Evolutionary conservation across 306 rosid genomes (phyloP).

Genomic region (Alnus rubra): DNA sequence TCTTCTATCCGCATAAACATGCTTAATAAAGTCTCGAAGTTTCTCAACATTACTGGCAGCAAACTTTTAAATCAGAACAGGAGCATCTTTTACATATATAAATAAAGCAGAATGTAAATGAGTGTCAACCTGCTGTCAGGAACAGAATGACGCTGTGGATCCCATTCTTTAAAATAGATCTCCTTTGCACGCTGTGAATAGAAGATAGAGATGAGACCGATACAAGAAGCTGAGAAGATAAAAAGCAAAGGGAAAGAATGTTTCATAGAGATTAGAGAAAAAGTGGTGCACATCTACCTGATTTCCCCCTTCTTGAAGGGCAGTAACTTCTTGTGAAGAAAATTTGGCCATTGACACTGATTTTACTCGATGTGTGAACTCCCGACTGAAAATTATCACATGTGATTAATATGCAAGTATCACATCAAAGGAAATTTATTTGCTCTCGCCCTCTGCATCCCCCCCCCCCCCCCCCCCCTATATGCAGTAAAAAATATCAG

Average conservation of each 20-base stretch:
- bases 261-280: slow-evolving; percentile 15
- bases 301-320: slow-evolving; percentile 97
- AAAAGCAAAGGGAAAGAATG: slow-evolving; percentile 21
- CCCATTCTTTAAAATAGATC: slow-evolving; percentile 88
- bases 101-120: slow-evolving; percentile 13
- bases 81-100: slow-evolving; percentile 10
- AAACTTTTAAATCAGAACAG: slow-evolving; percentile 46
- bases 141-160: slow-evolving; percentile 72
- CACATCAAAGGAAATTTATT: slow-evolving; percentile 17
- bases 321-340: slow-evolving; percentile 87
- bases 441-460: background rate
- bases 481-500: slow-evolving; percentile 10
- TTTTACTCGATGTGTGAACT: slow-evolving; percentile 92
- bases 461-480: background rate
- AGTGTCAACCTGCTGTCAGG: slow-evolving; percentile 76
- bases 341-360: slow-evolving; percentile 96
- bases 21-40: slow-evolving; percentile 93
- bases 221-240: slow-evolving; percentile 29
- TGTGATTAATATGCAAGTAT: slow-evolving; percentile 21
- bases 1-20: slow-evolving; percentile 89
- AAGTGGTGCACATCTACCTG: slow-evolving; percentile 51
- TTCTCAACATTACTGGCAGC: slow-evolving; percentile 78
- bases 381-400: slow-evolving; percentile 67
- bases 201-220: slow-evolving; percentile 33
- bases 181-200: slow-evolving; percentile 74